A percentile compares a stretch with the other conserved stretches of the same genome.
Conservation (phyloP, 2,329 filamentous ascomycete genomes). For the Ascocoryne sarcoides region DNA sequence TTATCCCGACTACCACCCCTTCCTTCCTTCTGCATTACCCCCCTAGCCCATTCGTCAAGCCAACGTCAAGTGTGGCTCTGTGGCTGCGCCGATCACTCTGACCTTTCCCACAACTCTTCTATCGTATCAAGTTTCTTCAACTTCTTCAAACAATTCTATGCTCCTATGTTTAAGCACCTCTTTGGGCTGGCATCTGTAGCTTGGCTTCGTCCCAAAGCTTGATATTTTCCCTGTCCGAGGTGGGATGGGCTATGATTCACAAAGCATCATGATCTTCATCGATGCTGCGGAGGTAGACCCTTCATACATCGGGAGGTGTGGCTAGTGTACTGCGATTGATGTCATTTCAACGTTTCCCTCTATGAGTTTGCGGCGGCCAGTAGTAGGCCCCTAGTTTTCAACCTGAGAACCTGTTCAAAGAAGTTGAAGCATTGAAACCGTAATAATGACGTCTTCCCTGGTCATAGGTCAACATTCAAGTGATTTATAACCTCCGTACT, state of each 20-base stretch:
- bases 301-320: not conserved
- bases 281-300: not conserved
- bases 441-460: too few relatives aligned
- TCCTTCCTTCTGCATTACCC: too few relatives aligned
- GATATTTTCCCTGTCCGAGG: constrained; percentile 13
- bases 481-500: too few relatives aligned
- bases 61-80: too few relatives aligned
- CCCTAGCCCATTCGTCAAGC: too few relatives aligned
- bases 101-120: not conserved
- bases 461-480: too few relatives aligned
- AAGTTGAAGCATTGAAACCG: too few relatives aligned
- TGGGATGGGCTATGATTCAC: not conserved
- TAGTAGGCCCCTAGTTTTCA: not conserved
- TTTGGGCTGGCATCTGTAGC: not conserved
- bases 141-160: not conserved
- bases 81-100: not conserved
- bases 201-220: constrained; percentile 7
- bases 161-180: not conserved
- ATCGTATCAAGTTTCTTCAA: not conserved
- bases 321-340: not conserved
- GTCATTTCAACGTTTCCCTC: not conserved
- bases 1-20: too few relatives aligned
- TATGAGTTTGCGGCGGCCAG: not conserved
- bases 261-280: not conserved
- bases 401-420: constrained; percentile 10